Evolutionary conservation across 306 rosid species (phyloP).

Genomic region (Pyrus betulifolia): DNA sequence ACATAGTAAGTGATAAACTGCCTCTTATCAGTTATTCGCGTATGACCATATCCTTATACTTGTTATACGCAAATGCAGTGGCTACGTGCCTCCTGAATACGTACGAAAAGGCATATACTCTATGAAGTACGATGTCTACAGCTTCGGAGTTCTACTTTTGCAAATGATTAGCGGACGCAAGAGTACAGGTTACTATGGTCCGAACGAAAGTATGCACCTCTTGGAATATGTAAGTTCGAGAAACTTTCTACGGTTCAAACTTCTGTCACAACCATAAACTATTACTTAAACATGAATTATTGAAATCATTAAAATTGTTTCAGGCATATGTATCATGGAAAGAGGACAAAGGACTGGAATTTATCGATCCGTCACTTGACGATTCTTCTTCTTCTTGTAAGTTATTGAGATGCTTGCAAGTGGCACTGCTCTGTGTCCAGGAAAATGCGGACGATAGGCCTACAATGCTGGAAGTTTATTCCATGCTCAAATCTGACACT

Average conservation of each 20-base stretch:
- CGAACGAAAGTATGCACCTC: slow-evolving; percentile 36
- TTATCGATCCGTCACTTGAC: slow-evolving; percentile 41
- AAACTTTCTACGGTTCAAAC: background rate
- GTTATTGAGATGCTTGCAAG: slow-evolving; percentile 56
- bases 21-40: background rate
- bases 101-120: slow-evolving; percentile 52
- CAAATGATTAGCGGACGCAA: slow-evolving; percentile 65
- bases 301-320: background rate
- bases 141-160: slow-evolving; percentile 39
- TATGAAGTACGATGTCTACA: slow-evolving; percentile 38
- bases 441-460: slow-evolving; percentile 52
- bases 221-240: slow-evolving; percentile 41
- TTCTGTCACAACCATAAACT: background rate
- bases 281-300: background rate
- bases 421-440: slow-evolving; percentile 59
- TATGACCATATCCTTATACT: background rate
- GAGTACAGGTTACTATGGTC: slow-evolving; percentile 34
- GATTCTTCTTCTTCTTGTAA: slow-evolving; percentile 38
- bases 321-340: slow-evolving; percentile 57
- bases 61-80: slow-evolving; percentile 26
- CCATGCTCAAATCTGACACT: slow-evolving; percentile 39
- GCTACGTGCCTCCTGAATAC: slow-evolving; percentile 60
- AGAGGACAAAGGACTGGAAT: slow-evolving; percentile 34
- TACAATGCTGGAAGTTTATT: slow-evolving; percentile 49
- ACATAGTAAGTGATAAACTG: slow-evolving; percentile 40